Base-by-base conservation (phyloP, 345 rosid genomes). In the Tarenaya hassleriana region DNA sequence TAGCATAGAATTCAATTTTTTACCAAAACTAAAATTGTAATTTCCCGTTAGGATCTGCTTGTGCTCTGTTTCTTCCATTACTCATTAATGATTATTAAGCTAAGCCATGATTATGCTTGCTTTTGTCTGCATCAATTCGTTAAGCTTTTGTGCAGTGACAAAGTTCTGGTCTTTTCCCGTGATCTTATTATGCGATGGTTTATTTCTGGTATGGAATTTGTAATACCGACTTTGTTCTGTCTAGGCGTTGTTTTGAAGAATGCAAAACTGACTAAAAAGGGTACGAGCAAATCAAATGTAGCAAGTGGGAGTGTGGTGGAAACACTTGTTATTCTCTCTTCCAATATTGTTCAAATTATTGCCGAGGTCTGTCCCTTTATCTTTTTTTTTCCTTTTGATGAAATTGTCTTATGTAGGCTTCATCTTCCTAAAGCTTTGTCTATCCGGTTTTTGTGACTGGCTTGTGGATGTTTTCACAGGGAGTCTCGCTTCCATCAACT, bases 171-270 rank as follows among this genome's bases (percentile, higher is more conserved):
- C 5, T 43, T 56, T 7, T 33, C 33, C 14, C 43, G 14, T 13
- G 33, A 40, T 55, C 41, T 18, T 17, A 4, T 19, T 11, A 4
- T 37, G 47, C 29, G 12, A 2, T 47, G 34, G 50, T 15, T 42
- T n/a, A 37, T 5, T 48, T 7, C 34, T n/a, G 39, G 11, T 15
- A 5, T 58, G 29, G 29, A 24, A 24, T 24, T 24, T 24, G 29
- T 24, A 24, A 10, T 37, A 37, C 41, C 1, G 45, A 0, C 29
- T 41, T 9, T 19, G 43, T 52, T 66, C 63, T 67, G 16, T 62
- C 18, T 46, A 90, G 97, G 88, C 53, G 67, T 84, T 77, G 84
- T 90, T 40, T 64, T 90, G 82, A 82, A 86, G 81, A 71, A 80
- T 55, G 97, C 97, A 20, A 84, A 65, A 51, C 61, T 86, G 76